These are phyloP conservation scores for Pyrenophora tritici-repentis DNA, from an alignment of 2,329 filamentous ascomycete genomes.

Conservation along the genomic window DNA sequence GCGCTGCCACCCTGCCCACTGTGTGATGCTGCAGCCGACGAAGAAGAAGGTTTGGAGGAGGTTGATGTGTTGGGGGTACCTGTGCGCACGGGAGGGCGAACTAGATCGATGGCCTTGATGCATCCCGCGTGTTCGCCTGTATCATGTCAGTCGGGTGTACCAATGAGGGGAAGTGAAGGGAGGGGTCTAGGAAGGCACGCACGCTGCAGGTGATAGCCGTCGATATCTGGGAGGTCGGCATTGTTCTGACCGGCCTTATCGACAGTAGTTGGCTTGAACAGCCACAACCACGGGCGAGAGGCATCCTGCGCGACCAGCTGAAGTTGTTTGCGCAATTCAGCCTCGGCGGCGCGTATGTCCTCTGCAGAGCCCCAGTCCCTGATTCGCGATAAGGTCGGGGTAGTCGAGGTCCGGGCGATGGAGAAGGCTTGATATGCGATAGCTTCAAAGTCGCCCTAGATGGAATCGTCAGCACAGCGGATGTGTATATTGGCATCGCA, in stretches of 20 bases:
- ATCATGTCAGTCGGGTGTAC: constrained; percentile 23
- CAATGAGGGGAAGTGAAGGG: no score
- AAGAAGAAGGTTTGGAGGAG: constrained; percentile 24
- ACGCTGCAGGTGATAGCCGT: constrained; percentile 41
- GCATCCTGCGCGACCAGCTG: constrained; percentile 41
- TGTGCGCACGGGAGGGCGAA: constrained; percentile 34
- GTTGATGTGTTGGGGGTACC: constrained; percentile 27
- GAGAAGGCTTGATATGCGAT: constrained; percentile 46
- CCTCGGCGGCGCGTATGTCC: constrained; percentile 39
- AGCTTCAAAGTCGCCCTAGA: constrained; percentile 45
- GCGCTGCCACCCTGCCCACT: constrained; percentile 28
- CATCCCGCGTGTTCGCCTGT: constrained; percentile 41
- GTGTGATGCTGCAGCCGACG: constrained; percentile 23
- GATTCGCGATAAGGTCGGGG: constrained; percentile 14
- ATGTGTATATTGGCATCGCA: not conserved
- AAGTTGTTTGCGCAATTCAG: constrained; percentile 32
- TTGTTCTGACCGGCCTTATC: constrained; percentile 30
- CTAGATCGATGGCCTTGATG: constrained; percentile 43
- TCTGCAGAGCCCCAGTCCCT: constrained; percentile 29
- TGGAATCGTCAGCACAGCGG: constrained; percentile 17
- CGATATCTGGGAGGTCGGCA: constrained; percentile 31
- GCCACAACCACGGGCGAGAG: constrained; percentile 41
- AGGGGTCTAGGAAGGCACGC: constrained; percentile 4
- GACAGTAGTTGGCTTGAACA: constrained; percentile 36
- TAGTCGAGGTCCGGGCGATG: constrained; percentile 30